Evolutionary conservation across 805 yeast species (phyloP).

Genomic region (Spathaspora gorwiae): DNA sequence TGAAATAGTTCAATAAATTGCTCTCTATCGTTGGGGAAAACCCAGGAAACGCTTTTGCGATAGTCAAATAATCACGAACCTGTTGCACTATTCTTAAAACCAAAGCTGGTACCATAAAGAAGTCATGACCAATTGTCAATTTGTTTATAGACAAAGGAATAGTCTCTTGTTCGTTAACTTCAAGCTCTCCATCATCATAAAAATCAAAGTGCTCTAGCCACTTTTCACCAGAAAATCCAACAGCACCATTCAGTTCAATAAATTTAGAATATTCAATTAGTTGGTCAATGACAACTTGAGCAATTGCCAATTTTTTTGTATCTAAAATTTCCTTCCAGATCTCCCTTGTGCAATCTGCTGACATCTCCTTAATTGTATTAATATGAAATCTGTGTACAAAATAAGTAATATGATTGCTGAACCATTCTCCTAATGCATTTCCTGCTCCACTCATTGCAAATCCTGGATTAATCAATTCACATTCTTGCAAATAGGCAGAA

Average conservation of each 20-base stretch:
- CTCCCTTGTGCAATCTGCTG: conserved; percentile 57
- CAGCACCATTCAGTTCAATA: conserved; percentile 14
- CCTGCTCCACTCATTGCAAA: conserved; percentile 50
- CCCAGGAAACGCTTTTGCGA: conserved; percentile 54
- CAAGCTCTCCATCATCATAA: conserved; percentile 7
- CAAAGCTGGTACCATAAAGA: conserved; percentile 28
- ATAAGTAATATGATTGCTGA: conserved; percentile 61
- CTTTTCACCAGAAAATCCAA: conserved; percentile 20
- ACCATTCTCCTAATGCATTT: conserved; percentile 53
- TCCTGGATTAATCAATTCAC: conserved; percentile 76
- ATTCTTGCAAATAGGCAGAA: conserved; percentile 69
- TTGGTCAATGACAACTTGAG: conserved; percentile 23
- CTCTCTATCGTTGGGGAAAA: conserved; percentile 36
- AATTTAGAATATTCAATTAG: conserved; percentile 21
- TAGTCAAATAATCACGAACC: conserved; percentile 50
- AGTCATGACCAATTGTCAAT: conserved; percentile 14
- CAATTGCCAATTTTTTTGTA: conserved; percentile 25
- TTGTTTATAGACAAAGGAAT: not conserved
- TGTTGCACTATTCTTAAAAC: conserved; percentile 16
- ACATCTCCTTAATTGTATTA: conserved; percentile 42
- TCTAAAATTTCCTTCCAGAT: conserved; percentile 76
- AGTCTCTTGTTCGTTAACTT: not conserved
- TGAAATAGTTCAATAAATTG: conserved; percentile 39
- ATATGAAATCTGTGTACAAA: conserved; percentile 56
- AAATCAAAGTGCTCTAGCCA: conserved; percentile 27